phyloP scores from a whole-genome alignment of 2,329 filamentous ascomycete species.

The Beauveria bassiana region DNA sequence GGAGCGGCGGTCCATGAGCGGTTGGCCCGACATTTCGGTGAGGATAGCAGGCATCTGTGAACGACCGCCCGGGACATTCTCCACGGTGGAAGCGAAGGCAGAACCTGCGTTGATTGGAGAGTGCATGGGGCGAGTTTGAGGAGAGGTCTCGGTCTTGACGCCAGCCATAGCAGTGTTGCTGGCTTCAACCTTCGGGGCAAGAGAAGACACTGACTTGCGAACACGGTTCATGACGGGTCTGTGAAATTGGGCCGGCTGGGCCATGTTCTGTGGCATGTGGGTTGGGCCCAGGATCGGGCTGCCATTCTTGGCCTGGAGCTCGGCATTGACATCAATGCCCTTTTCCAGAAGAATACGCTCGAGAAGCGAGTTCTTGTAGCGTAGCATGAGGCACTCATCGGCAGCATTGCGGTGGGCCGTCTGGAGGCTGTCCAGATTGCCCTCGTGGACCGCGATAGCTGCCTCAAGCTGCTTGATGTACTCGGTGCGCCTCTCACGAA shows the following conservation, averaged over 20 bases:
- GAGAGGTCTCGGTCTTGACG: conserved; percentile 50
- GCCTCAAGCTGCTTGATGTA: conserved; percentile 99
- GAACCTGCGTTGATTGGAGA: conserved; percentile 46
- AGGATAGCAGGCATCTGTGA: conserved; percentile 25
- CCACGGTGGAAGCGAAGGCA: conserved; percentile 35
- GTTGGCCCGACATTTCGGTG: conserved; percentile 20
- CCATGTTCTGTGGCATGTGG: conserved; percentile 58
- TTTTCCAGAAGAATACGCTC: conserved; percentile 95
- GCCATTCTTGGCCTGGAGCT: conserved; percentile 85
- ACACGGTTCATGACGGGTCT: conserved; percentile 73
- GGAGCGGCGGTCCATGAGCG: conserved; percentile 30
- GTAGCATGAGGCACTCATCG: conserved; percentile 95
- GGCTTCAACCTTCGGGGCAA: conserved; percentile 66
- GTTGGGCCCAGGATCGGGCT: conserved; percentile 72
- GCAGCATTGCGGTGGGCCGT: conserved; percentile 89
- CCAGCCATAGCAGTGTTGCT: conserved; percentile 39
- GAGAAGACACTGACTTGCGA: conserved; percentile 63
- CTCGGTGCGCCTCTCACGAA: conserved; percentile 91
- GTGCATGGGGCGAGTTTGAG: conserved; percentile 73
- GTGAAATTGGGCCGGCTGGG: conserved; percentile 69
- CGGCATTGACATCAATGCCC: conserved; percentile 95
- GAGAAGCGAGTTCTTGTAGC: conserved; percentile 95
- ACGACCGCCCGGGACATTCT: conserved; percentile 35
- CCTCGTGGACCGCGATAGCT: conserved; percentile 94
- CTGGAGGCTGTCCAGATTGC: conserved; percentile 84